Base-by-base conservation (phyloP, 305 asterid genomes). In the Striga hermonthica region DNA sequence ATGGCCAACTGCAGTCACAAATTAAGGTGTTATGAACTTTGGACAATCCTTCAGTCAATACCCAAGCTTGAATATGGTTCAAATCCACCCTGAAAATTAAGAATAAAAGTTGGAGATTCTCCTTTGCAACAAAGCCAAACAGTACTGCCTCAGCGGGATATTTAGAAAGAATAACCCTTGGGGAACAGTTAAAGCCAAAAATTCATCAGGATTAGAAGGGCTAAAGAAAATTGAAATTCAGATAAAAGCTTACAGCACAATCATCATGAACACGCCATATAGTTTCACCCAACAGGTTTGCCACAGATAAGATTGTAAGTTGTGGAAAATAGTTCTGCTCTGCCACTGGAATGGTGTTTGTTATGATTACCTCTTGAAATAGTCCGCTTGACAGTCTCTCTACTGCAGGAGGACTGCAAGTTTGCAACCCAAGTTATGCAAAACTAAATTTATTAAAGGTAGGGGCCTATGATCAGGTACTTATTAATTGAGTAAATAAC, bases 211-310 rank as follows among this genome's bases (percentile, higher is more conserved):
- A 57, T 44, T 22, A 64, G 39, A 66, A 13, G 22, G 58, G 16
- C 57, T 36, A 35, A 11, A 56, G 5, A 53, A 16, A 22, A 22
- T 0, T 22, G 31, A 22, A 45, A 56, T 13, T 40, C 22, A 64
- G 50, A 69, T 65, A 16, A 64, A 38, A 64, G 82, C 96, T 87
- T 71, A 92, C 97, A 11, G 95, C 81, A 68, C 95, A 84, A 71
- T 88, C 96, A 76, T 86, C 96, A 64, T 90, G 97, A 64, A 93
- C 87, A 13, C 90, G 95, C 97, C 97, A 90, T 71, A 87, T 86
- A 37, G 98, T 87, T 83, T 92, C 93, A 4, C 90, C 98, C 60
- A 92, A 71, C 43, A 89, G 98, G 81, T 92, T 92, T 60, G 96
- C 97, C 28, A 92, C 91, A 7, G 98, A 92, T 48, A 93, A 69